Conservation (phyloP, 805 yeast genomes). For the Nakazawaea ishiwadae region DNA sequence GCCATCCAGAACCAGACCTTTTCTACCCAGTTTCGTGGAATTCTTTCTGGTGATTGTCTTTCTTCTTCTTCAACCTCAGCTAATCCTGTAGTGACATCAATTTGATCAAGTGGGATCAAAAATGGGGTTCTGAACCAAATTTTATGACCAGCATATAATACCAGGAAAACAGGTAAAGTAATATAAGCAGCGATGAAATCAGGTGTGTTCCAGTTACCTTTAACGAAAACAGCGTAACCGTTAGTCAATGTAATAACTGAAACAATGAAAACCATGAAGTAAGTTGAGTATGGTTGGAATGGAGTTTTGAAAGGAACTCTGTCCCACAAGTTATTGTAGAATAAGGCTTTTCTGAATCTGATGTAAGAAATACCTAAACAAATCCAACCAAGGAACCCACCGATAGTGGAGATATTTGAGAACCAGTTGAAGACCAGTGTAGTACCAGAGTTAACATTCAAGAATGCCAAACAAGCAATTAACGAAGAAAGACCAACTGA, state of each 20-base stretch:
- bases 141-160: conserved; percentile 56
- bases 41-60: conserved; percentile 29
- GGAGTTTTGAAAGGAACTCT: conserved; percentile 55
- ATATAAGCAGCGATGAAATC: conserved; percentile 72
- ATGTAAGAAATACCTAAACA: conserved; percentile 47
- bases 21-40: conserved; percentile 36
- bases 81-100: conserved; percentile 59
- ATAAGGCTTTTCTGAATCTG: conserved; percentile 62
- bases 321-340: conserved; percentile 44
- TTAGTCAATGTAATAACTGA: conserved; percentile 59
- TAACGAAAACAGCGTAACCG: conserved; percentile 66
- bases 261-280: conserved; percentile 45
- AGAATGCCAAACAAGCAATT: conserved; percentile 44
- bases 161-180: conserved; percentile 53
- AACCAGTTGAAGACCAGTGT: conserved; percentile 59
- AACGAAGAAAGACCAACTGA: conserved; percentile 36
- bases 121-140: conserved; percentile 38
- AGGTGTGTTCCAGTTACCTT: conserved; percentile 39
- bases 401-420: conserved; percentile 58
- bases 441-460: conserved; percentile 50
- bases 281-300: conserved; percentile 55
- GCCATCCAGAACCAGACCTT: conserved; percentile 48
- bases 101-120: conserved; percentile 47
- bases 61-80: conserved; percentile 56
- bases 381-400: conserved; percentile 66